Evolutionary conservation across 2,329 filamentous ascomycete genomes (phyloP), one percentile per base, ranked within the genome.

Genomic region (Fusarium falciforme): DNA sequence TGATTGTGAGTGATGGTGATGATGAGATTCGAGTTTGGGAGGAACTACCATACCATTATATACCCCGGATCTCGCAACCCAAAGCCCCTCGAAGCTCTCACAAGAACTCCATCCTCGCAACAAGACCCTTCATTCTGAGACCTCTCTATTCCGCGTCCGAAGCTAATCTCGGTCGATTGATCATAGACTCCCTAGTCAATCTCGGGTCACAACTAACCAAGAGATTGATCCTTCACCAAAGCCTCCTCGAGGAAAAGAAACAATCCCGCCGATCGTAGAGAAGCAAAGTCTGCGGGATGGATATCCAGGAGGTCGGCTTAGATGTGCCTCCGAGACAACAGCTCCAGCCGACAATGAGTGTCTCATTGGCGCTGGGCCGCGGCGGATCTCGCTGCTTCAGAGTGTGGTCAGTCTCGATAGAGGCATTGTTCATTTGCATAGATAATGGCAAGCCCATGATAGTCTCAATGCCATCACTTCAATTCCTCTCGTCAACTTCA

Each of bases 1-100:
- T 58, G 64, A 27, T 36, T 36, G 59, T 59, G 40, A 58, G 62
- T 71, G 70, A 64, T 61, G 57, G 62, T 71, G 70, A 64, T 61
- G 57, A 71, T 16, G 33, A 62, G 10, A 59, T 6, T 25, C 4
- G 38, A 57, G 40, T 52, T 36, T 36, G 60, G 11, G 49, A 36
- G 59, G 62, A 69, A 36, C 44, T 29, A 31, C 22, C 31, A 36
- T 42, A 33, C 29, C 62, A 40, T 68, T 69, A 69, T 71, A 71
- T 71, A 71, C 60, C 38, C 29, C 25, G 14, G 33, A 22, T 40
- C 52, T 38, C 40, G 3, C 12, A 20, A 36, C 8, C 31, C 8
- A 7, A 20, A 27, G 9, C 33, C 57, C 25, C 27, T n/a, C 35
- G 40, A 36, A 22, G 44, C 33, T n/a, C 59, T 61, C 9, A 47